These are phyloP conservation scores for Aspergillus versicolor DNA, from an alignment of 2,329 filamentous ascomycete genomes.

Conservation along the genomic window DNA sequence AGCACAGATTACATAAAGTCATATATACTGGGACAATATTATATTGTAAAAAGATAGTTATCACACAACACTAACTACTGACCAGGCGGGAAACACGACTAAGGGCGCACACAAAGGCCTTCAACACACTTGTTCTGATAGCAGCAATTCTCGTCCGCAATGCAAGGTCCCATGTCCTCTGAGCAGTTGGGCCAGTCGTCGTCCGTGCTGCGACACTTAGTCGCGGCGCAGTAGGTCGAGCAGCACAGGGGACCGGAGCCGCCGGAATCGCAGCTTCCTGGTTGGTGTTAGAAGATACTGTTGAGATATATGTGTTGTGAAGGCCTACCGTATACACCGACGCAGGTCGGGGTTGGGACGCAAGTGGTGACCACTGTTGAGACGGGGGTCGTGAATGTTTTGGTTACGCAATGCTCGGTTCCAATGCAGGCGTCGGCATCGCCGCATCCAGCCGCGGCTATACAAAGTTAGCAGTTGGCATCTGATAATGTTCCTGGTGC, in stretches of 20 bases:
- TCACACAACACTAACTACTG: too few species aligned
- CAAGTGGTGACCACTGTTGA: constrained; percentile 25
- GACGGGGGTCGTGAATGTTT: constrained; percentile 12
- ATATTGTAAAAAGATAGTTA: too few species aligned
- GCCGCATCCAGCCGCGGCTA: constrained; percentile 1
- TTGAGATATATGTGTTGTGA: too few species aligned
- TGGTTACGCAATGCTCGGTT: constrained; percentile 9
- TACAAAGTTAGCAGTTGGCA: too few species aligned
- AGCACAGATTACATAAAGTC: too few species aligned
- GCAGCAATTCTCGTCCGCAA: constrained; percentile 29
- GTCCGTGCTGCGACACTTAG: constrained; percentile 29
- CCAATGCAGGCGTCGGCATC: constrained; percentile 12
- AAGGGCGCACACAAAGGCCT: constrained; percentile 20
- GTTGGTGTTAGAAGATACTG: not conserved
- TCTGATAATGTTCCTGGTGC: not conserved
- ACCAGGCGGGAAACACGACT: not conserved
- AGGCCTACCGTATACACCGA: constrained; percentile 25
- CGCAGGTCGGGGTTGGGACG: constrained; percentile 24
- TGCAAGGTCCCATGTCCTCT: constrained; percentile 27
- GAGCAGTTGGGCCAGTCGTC: constrained; percentile 26
- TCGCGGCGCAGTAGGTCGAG: constrained; percentile 31
- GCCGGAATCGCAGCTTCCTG: constrained; percentile 22
- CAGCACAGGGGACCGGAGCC: constrained; percentile 23
- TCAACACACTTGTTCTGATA: constrained; percentile 27
- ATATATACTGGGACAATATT: too few species aligned